phyloP scores from a whole-genome alignment of 768 basidiomycete genomes.

The Trametopsis cervina region DNA sequence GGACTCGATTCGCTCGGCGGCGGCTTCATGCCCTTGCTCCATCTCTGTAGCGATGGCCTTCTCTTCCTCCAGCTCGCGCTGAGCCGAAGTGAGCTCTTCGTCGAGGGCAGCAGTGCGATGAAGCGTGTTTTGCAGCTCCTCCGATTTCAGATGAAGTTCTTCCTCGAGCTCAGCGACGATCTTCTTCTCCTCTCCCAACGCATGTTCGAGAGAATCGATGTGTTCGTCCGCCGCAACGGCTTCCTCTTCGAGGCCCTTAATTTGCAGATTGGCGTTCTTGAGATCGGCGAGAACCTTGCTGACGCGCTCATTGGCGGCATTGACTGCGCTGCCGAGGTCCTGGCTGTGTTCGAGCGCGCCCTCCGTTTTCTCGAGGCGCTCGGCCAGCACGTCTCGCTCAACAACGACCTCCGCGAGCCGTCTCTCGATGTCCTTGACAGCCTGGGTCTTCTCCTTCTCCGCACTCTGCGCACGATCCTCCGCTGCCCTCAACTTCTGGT shows the following conservation, averaged over 20 bases:
- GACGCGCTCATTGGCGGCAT: slow-evolving; percentile 57
- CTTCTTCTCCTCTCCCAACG: slow-evolving; percentile 47
- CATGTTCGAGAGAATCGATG: slow-evolving; percentile 50
- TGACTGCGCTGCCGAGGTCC: slow-evolving; percentile 63
- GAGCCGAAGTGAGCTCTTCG: slow-evolving; percentile 30
- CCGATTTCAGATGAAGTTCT: slow-evolving; percentile 30
- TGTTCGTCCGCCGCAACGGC: slow-evolving; percentile 42
- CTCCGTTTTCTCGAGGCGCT: slow-evolving; percentile 61
- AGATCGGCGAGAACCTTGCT: slow-evolving; percentile 50
- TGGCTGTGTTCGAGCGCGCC: slow-evolving; percentile 52
- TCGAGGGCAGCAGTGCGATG: slow-evolving; percentile 18
- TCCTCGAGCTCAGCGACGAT: slow-evolving; percentile 30
- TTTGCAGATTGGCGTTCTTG: slow-evolving; percentile 49
- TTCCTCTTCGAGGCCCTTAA: slow-evolving; percentile 58
- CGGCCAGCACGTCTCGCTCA: slow-evolving; percentile 48
- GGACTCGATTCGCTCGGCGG: slow-evolving; percentile 44
- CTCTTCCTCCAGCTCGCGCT: slow-evolving; percentile 32
- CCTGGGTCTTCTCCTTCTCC: slow-evolving; percentile 33
- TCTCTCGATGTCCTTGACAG: slow-evolving; percentile 40
- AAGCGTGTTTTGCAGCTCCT: slow-evolving; percentile 19
- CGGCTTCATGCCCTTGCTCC: slow-evolving; percentile 49
- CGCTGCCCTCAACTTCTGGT: slow-evolving; percentile 44
- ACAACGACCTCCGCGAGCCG: slow-evolving; percentile 38
- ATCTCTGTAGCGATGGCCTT: slow-evolving; percentile 51
- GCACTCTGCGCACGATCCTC: slow-evolving; percentile 39